Evolutionary conservation across 2,329 filamentous ascomycete species (phyloP).

Genomic region (Cladosporium halotolerans): DNA sequence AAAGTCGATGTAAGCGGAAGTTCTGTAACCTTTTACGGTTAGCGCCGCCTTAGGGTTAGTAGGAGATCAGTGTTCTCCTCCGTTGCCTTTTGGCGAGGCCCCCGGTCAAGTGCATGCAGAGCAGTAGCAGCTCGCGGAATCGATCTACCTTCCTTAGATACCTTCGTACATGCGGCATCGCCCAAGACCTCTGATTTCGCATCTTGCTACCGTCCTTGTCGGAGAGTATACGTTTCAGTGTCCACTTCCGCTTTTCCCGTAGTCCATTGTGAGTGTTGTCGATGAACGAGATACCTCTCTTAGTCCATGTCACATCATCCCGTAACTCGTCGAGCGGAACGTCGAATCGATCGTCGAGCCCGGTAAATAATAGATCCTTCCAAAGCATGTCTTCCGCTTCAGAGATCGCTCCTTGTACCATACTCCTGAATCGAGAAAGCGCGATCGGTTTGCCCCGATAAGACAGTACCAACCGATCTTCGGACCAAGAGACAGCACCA

Average conservation of each 20-base stretch:
- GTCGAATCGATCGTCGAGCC: conserved; percentile 14
- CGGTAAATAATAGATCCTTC: conserved; percentile 16
- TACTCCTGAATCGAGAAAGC: conserved; percentile 16
- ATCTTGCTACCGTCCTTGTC: conserved; percentile 8
- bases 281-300: conserved; percentile 18
- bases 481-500: conserved; percentile 15
- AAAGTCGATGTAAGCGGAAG: no score
- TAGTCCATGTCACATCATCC: conserved; percentile 18
- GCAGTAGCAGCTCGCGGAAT: conserved; percentile 16
- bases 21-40: no score
- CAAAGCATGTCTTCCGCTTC: conserved; percentile 17
- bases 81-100: no score
- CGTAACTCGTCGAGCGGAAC: conserved; percentile 16
- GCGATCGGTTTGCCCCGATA: conserved; percentile 7
- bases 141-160: conserved; percentile 13
- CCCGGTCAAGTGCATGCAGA: conserved; percentile 14
- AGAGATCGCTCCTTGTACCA: conserved; percentile 14
- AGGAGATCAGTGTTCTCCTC: no score
- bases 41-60: no score
- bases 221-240: conserved; percentile 12
- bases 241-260: conserved; percentile 14
- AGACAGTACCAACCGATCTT: background rate
- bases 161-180: background rate
- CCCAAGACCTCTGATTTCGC: background rate
- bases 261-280: conserved; percentile 16